Base-by-base conservation (phyloP, 345 rosid genomes). In the Raphanus sativus region DNA sequence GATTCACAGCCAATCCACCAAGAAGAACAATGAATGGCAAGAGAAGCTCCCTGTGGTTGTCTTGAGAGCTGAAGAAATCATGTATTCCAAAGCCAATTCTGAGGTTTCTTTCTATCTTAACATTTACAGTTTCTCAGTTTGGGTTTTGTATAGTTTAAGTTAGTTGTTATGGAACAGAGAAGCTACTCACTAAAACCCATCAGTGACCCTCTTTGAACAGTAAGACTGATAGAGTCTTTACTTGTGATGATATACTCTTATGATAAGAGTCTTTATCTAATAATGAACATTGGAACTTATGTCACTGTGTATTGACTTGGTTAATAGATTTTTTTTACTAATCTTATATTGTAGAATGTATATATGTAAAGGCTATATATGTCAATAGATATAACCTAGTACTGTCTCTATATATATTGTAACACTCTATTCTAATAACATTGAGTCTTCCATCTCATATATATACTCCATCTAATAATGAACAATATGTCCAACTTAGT, bases 1-100 rank as follows among this genome's bases (percentile, higher is more conserved):
- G 68, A 71, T 84, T 85, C 98, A 95, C 42, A 80, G 85, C 79
- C 25, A 88, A 28, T 73, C 84, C 7, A 92, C 99, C 71, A 92
- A 83, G 79, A 87, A 89, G 84, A 95, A 95, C 81, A 88, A 75
- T 52, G 98, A 95, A 83, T 95, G 98, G 97, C 93, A 85, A 78
- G 94, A 87, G 84, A 95, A 95, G 88, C 89, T 92, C 12, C 97
- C 95, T 75, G 77, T 82, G 12, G 99, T 95, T 70, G 97, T 95
- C 69, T 67, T 86, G 29, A 87, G 78, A 81, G 91, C 98, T 32
- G 99, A 95, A 87, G 97, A 95, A 86, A 92, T 95, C 89, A 84
- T 95, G 84, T 95, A 94, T 79, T 94, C 98, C 48, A 94, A 94
- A 85, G 98, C 97, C 69, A 94, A 86, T 82, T 92, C 98, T 68